These are phyloP conservation scores for Ophiocordyceps sinensis DNA, from an alignment of 2,329 filamentous ascomycete species.

Conservation along the genomic window DNA sequence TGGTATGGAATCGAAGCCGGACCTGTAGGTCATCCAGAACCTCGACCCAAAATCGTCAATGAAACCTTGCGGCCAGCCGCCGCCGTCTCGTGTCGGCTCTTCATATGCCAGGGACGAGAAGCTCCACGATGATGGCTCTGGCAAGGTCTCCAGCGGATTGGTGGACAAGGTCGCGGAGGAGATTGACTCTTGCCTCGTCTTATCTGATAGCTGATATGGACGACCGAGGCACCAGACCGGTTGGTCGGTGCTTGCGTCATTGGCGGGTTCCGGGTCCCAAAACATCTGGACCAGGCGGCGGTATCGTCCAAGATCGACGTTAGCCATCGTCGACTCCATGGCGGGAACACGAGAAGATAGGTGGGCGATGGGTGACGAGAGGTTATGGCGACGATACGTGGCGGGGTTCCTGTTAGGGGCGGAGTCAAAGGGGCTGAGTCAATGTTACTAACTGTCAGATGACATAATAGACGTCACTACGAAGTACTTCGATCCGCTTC, in stretches of 20 bases:
- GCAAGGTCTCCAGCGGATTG: constrained; percentile 18
- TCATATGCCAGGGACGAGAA: constrained; percentile 36
- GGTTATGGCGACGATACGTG: too few species aligned
- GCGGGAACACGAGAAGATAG: background rate
- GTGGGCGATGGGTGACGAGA: too few species aligned
- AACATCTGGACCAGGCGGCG: constrained; percentile 81
- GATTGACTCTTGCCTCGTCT: constrained; percentile 6
- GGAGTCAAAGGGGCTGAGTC: too few species aligned
- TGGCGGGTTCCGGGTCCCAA: constrained; percentile 79
- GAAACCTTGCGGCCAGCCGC: constrained; percentile 75
- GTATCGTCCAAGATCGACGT: constrained; percentile 58
- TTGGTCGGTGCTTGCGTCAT: constrained; percentile 51
- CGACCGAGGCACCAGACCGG: constrained; percentile 72
- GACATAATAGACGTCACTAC: too few species aligned
- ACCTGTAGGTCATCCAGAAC: constrained; percentile 95
- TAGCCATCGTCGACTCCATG: constrained; percentile 28
- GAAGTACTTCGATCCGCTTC: too few species aligned
- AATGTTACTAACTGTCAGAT: too few species aligned
- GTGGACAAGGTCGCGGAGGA: constrained; percentile 4
- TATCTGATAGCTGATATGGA: constrained; percentile 29
- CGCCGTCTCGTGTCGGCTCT: constrained; percentile 28
- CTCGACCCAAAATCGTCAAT: constrained; percentile 85
- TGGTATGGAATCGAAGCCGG: constrained; percentile 69
- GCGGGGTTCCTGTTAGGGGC: too few species aligned
- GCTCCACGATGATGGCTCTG: constrained; percentile 34